Evolutionary conservation across 805 yeast genomes (phyloP).

Genomic region (Candida railenensis): DNA sequence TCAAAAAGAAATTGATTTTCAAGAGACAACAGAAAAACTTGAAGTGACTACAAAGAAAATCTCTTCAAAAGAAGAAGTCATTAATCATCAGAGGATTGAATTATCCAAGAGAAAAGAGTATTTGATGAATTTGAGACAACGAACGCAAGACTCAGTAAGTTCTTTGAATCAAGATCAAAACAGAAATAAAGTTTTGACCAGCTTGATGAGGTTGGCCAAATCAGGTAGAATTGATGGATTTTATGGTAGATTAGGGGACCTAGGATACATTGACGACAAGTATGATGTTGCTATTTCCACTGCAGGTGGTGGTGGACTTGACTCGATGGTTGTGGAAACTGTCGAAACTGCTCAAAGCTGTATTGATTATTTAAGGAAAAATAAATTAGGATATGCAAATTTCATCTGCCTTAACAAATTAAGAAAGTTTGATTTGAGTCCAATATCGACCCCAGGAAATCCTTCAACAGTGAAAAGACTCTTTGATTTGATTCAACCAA

Average conservation of each 20-base stretch:
- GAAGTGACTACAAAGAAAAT: conserved; percentile 54
- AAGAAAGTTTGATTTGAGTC: conserved; percentile 55
- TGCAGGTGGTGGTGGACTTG: conserved; percentile 79
- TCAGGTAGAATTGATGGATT: conserved; percentile 85
- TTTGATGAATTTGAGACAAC: conserved; percentile 55
- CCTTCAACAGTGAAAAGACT: conserved; percentile 69
- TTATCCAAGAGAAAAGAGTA: conserved; percentile 55
- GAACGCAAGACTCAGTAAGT: conserved; percentile 63
- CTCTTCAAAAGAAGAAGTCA: conserved; percentile 55
- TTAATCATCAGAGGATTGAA: conserved; percentile 45
- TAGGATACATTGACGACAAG: conserved; percentile 85
- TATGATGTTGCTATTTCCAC: conserved; percentile 95
- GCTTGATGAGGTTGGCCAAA: conserved; percentile 65
- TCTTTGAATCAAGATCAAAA: conserved; percentile 59
- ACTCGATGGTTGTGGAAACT: conserved; percentile 88
- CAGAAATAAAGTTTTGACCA: conserved; percentile 69
- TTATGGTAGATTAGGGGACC: conserved; percentile 86
- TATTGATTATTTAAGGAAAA: conserved; percentile 78
- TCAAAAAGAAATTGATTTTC: conserved; percentile 46
- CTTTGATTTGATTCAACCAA: conserved; percentile 76
- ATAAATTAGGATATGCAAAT: conserved; percentile 83
- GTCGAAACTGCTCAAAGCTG: conserved; percentile 60
- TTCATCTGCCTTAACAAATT: conserved; percentile 80
- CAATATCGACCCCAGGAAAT: conserved; percentile 65
- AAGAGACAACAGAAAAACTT: conserved; percentile 48